phyloP scores from a whole-genome alignment of 768 basidiomycete genomes.

The Ramaria sp. region DNA sequence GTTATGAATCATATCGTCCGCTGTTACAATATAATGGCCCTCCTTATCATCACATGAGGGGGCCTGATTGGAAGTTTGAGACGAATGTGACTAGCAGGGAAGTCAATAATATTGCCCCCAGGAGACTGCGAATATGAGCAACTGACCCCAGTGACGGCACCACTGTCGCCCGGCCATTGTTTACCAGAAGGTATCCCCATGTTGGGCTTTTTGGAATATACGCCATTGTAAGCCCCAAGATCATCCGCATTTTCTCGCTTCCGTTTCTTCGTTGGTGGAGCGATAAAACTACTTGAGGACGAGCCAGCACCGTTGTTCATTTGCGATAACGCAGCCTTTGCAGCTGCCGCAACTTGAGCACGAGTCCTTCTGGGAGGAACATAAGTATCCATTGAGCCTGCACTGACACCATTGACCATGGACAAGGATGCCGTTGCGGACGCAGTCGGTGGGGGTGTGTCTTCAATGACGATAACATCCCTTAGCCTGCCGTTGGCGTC shows the following conservation, averaged over 20 bases:
- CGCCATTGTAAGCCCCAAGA: slow-evolving; percentile 19
- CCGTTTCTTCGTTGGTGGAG: slow-evolving; percentile 74
- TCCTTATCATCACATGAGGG: slow-evolving; percentile 93
- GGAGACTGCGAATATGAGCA: slow-evolving; percentile 22
- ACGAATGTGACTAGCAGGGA: slow-evolving; percentile 12
- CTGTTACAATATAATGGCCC: slow-evolving; percentile 93
- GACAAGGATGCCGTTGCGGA: slow-evolving; percentile 48
- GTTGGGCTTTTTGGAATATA: slow-evolving; percentile 17
- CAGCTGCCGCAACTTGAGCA: slow-evolving; percentile 79
- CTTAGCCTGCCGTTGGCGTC: slow-evolving; percentile 66
- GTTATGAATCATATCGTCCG: slow-evolving; percentile 78
- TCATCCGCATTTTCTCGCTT: slow-evolving; percentile 71
- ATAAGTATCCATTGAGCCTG: slow-evolving; percentile 22
- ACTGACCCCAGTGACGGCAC: slow-evolving; percentile 58
- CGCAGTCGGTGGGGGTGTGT: slow-evolving; percentile 62
- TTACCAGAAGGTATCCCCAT: slow-evolving; percentile 41
- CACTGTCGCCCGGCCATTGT: slow-evolving; percentile 60
- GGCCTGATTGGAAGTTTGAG: slow-evolving; percentile 45
- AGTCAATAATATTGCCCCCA: slow-evolving; percentile 19
- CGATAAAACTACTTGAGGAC: slow-evolving; percentile 45
- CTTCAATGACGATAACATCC: slow-evolving; percentile 89
- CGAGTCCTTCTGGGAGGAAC: slow-evolving; percentile 74
- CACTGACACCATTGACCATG: slow-evolving; percentile 33
- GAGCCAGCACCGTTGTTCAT: slow-evolving; percentile 4
- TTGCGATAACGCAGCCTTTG: slow-evolving; percentile 56